Evolutionary conservation across 2,329 filamentous ascomycete species (phyloP).

Genomic region (Claviceps africana): DNA sequence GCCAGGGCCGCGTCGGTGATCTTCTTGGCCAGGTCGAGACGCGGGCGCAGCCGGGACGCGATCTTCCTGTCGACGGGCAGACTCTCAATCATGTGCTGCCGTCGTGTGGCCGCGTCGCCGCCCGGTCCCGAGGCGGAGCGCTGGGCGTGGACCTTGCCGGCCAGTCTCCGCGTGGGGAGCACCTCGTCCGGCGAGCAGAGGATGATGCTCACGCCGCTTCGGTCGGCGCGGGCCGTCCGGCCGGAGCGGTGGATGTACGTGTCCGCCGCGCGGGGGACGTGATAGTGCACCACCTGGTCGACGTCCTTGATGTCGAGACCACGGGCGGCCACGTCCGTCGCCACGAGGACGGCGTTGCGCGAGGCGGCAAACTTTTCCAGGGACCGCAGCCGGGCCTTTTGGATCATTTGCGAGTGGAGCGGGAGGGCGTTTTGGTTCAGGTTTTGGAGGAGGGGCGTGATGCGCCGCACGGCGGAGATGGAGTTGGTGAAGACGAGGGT

Average conservation of each 20-base stretch:
- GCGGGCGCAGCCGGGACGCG: slow-evolving; percentile 59
- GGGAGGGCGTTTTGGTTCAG: slow-evolving; percentile 63
- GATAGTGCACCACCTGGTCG: slow-evolving; percentile 86
- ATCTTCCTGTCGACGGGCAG: slow-evolving; percentile 74
- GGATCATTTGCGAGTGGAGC: slow-evolving; percentile 86
- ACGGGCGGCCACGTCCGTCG: slow-evolving; percentile 85
- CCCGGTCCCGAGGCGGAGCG: slow-evolving; percentile 24
- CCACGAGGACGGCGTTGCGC: slow-evolving; percentile 59
- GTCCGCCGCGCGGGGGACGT: slow-evolving; percentile 81
- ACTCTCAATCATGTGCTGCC: slow-evolving; percentile 56
- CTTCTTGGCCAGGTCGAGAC: slow-evolving; percentile 70
- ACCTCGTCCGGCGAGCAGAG: slow-evolving; percentile 90
- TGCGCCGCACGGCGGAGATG: slow-evolving; percentile 76
- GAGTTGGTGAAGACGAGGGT: slow-evolving; percentile 93
- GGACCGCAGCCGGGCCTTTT: slow-evolving; percentile 87
- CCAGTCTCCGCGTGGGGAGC: slow-evolving; percentile 64
- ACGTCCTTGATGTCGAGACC: slow-evolving; percentile 88
- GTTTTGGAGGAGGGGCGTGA: slow-evolving; percentile 72
- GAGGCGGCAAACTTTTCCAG: slow-evolving; percentile 74
- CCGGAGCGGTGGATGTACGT: slow-evolving; percentile 93
- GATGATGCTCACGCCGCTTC: slow-evolving; percentile 67
- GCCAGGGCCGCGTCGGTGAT: slow-evolving; percentile 72
- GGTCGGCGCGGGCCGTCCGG: slow-evolving; percentile 74
- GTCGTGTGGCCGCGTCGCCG: background rate
- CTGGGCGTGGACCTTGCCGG: slow-evolving; percentile 71